Base-by-base conservation (phyloP, 2,329 filamentous ascomycete species). In the Phaeosphaeriaceae sp. region DNA sequence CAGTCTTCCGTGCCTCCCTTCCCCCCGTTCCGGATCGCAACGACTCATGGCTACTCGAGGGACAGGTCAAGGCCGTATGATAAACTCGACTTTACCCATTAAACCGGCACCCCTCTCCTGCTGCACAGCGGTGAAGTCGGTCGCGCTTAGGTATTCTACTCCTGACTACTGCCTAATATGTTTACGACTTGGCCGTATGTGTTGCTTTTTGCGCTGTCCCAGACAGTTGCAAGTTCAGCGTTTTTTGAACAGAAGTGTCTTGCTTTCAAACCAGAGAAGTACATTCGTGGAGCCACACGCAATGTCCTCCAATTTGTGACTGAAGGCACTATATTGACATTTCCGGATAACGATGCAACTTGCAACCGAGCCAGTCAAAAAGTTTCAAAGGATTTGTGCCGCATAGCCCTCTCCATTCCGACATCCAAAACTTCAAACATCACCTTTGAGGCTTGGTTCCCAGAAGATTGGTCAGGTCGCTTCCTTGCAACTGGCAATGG, bases 401-500 rank as follows among this genome's bases (percentile, higher is more conserved):
- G 77, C 7, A 61, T 79, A 17, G 69, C 73, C 2, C 68, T 80
- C 43, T 69, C 67, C 8, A 72, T 79, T 12, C 56, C 66, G 4
- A 79, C 76, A 0, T 77, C 76, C 3, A 67, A 67, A 4, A 23
- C 39, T 3, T 67, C 63, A 11, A 74, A 76, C 30, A 77, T 83
- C 26, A 74, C 59, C 1, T 64, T 76, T 37, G 76, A 78, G 51
- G 64, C 71, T 8, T 77, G 73, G 61, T 72, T 56, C 62, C 50
- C 56, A 1, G 53, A 58, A n/a, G 12, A 67, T 18, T 76, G 75
- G 74, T 73, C 61, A 9, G 73, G 73, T 2, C 63, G 74, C 3
- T 71, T 76, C 42, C 53, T 76, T 13, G 67, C 63, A 9, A 73
- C 67, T 0, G 74, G 73, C 1, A 77, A 76, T 50, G 75, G 75